Evolutionary conservation across 495 filamentous ascomycete species (phyloP).

Genomic region (Cetradonia linearis): DNA sequence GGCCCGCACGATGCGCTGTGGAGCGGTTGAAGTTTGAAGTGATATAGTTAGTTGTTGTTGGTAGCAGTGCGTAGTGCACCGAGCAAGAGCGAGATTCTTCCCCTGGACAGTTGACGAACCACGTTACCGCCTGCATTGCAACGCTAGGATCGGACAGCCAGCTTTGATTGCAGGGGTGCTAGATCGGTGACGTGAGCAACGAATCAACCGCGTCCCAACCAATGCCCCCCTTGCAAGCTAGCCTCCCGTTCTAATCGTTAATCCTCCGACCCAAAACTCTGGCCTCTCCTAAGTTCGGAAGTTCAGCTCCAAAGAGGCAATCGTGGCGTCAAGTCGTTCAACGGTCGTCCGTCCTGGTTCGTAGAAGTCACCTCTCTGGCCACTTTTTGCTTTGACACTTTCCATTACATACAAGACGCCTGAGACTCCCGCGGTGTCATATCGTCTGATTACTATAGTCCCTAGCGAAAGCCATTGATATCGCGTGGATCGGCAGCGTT

Average conservation of each 20-base stretch:
- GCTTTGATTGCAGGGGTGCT: conserved; percentile 5
- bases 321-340: conserved; percentile 15
- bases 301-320: conserved; percentile 18
- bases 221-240: conserved; percentile 6
- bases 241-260: conserved; percentile 8
- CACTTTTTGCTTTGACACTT: not conserved
- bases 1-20: conserved; percentile 8
- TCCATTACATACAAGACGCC: conserved; percentile 1
- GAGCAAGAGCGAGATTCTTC: conserved; percentile 16
- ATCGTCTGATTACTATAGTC: conserved; percentile 1
- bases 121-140: conserved; percentile 8
- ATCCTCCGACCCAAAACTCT: conserved; percentile 14
- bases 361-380: conserved; percentile 10
- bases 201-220: conserved; percentile 11
- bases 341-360: conserved; percentile 12
- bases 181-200: conserved; percentile 13
- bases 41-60: no score
- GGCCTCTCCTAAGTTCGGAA: not conserved
- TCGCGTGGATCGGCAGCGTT: conserved; percentile 9
- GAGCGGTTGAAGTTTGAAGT: not conserved
- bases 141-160: conserved; percentile 18
- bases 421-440: conserved; percentile 10
- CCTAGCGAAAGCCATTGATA: conserved; percentile 8
- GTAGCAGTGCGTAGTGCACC: conserved; percentile 1
- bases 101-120: conserved; percentile 13